Conservation (phyloP, 2,329 filamentous ascomycete genomes). For the Colletotrichum sp. region DNA sequence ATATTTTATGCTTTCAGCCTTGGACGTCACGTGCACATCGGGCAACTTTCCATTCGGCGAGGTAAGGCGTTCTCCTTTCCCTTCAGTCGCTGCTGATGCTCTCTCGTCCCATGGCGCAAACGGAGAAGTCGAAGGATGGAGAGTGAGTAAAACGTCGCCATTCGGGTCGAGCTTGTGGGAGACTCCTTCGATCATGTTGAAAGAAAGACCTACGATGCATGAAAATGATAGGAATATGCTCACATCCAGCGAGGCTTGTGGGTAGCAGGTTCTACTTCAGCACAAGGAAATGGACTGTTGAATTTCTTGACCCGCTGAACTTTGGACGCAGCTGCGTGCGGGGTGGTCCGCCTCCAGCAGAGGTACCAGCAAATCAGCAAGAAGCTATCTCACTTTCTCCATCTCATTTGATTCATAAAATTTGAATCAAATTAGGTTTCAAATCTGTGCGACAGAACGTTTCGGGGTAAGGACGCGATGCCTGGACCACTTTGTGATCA, state of each 20-base stretch:
- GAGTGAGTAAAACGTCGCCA: neutral
- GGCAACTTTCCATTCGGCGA: neutral
- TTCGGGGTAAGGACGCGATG: neutral
- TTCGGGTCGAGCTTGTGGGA: neutral
- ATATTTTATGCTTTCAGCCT: neutral
- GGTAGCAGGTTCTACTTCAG: neutral
- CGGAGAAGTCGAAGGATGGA: neutral
- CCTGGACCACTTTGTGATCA: neutral
- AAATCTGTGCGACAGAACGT: neutral
- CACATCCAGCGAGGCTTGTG: neutral
- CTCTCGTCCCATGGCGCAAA: neutral
- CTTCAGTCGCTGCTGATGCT: neutral
- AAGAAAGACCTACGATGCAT: neutral
- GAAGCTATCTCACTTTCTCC: neutral
- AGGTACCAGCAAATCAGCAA: neutral
- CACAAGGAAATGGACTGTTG: neutral
- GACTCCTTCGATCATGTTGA: neutral
- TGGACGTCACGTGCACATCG: neutral
- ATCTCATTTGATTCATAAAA: neutral
- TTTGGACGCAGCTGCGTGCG: neutral
- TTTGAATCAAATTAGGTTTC: neutral
- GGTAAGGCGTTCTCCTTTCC: neutral
- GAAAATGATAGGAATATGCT: neutral
- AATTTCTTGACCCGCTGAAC: neutral
- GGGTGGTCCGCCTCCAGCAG: neutral